Conservation (phyloP, 2,329 filamentous ascomycete species). For the Colletotrichum tropicale region DNA sequence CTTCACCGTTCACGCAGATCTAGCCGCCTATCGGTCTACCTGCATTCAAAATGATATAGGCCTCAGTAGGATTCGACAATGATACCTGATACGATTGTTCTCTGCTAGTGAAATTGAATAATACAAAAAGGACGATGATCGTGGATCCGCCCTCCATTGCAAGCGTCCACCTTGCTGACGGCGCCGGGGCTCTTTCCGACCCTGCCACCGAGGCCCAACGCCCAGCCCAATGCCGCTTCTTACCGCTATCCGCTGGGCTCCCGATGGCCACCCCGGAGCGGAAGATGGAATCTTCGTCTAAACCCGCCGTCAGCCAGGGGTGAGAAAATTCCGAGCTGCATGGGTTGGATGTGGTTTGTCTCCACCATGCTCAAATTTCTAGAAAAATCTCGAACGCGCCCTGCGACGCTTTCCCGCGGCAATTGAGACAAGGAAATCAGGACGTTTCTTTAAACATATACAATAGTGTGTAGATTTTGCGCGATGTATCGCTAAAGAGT, state of each 20-base stretch:
- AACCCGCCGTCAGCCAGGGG: not conserved
- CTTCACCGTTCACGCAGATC: not conserved
- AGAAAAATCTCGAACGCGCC: not conserved
- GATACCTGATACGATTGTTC: not conserved
- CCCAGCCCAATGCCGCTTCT: constrained; percentile 16
- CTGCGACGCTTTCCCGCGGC: not conserved
- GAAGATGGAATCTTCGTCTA: not conserved
- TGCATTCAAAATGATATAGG: not conserved
- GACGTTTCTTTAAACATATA: not conserved
- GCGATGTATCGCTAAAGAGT: not conserved
- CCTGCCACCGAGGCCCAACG: constrained; percentile 3
- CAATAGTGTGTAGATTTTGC: not conserved
- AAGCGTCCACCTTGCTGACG: not conserved
- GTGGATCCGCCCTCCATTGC: not conserved
- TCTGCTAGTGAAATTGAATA: not conserved
- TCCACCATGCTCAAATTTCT: not conserved
- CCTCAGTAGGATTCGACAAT: not conserved
- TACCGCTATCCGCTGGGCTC: constrained; percentile 1
- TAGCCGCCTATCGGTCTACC: not conserved
- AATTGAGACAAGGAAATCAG: not conserved
- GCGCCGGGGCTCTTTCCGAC: not conserved
- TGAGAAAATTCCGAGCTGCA: not conserved
- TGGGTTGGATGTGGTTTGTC: not conserved
- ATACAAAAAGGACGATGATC: not conserved
- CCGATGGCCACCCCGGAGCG: not conserved